phyloP scores from a whole-genome alignment of 495 filamentous ascomycete genomes.

The Aspergillus asperescens region DNA sequence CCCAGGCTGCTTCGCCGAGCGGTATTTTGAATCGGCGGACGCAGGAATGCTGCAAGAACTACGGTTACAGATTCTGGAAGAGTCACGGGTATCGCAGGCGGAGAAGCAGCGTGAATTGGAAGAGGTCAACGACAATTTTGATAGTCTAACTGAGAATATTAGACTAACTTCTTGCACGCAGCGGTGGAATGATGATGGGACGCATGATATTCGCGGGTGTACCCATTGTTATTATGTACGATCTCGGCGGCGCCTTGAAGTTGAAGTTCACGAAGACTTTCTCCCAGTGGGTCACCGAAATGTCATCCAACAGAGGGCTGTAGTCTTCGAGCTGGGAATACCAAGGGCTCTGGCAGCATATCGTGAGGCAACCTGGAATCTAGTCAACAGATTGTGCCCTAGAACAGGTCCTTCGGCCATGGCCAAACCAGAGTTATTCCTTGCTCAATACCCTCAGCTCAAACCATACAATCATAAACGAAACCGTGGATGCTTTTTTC shows the following conservation, averaged over 20 bases:
- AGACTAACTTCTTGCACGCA: conserved; percentile 26
- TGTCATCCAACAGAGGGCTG: conserved; percentile 27
- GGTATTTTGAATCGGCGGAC: conserved; percentile 35
- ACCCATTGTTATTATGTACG: conserved; percentile 29
- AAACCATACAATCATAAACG: conserved; percentile 25
- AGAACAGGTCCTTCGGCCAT: background rate
- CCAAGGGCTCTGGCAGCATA: conserved; percentile 45
- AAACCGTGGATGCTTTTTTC: conserved; percentile 4
- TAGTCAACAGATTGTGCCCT: conserved; percentile 40
- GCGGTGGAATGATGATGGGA: conserved; percentile 17
- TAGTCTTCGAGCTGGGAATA: conserved; percentile 53
- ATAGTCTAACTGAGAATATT: conserved; percentile 29
- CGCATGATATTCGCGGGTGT: conserved; percentile 29
- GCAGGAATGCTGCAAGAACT: conserved; percentile 22
- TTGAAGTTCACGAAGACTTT: conserved; percentile 55
- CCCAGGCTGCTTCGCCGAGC: conserved; percentile 38
- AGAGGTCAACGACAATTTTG: conserved; percentile 14
- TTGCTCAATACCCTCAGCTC: conserved; percentile 26
- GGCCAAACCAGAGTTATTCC: background rate
- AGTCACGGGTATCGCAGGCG: conserved; percentile 16
- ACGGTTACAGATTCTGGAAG: conserved; percentile 27
- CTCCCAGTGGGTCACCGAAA: conserved; percentile 35
- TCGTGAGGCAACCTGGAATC: conserved; percentile 44
- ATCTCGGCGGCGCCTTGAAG: conserved; percentile 40
- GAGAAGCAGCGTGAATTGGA: conserved; percentile 39